A percentile compares a stretch with the other conserved stretches of the same genome.
Conservation (phyloP, 345 rosid species). For the Passiflora organensis region DNA sequence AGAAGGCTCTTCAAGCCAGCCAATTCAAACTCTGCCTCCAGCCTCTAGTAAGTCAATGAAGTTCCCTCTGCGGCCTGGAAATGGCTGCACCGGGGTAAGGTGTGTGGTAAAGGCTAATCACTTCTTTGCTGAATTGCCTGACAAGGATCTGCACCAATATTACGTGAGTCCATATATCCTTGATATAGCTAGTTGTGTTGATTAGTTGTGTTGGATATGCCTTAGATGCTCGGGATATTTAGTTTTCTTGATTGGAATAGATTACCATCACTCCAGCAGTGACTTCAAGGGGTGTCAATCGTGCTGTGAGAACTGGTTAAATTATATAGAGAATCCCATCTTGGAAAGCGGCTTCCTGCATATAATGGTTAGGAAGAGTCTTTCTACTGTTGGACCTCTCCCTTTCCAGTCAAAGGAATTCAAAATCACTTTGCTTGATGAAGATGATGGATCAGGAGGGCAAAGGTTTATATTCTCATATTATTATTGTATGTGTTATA, state of each 20-base stretch:
- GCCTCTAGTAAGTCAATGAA: conserved; percentile 69
- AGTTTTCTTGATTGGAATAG: conserved; percentile 24
- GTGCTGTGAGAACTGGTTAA: conserved; percentile 74
- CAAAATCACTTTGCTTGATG: conserved; percentile 61
- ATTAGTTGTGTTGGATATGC: too few species aligned
- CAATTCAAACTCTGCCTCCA: conserved; percentile 51
- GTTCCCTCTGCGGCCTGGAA: conserved; percentile 85
- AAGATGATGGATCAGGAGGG: conserved; percentile 75
- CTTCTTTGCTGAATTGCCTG: conserved; percentile 82
- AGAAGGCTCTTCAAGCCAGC: conserved; percentile 50
- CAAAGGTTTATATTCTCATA: conserved; percentile 40
- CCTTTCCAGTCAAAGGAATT: conserved; percentile 79
- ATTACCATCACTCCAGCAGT: conserved; percentile 80
- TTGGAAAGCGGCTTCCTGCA: conserved; percentile 88
- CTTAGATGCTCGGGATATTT: too few species aligned
- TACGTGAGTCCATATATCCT: conserved; percentile 56
- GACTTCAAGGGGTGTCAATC: conserved; percentile 73
- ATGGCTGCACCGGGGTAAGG: conserved; percentile 48
- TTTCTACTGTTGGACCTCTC: conserved; percentile 88
- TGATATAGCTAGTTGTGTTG: background rate
- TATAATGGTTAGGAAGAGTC: conserved; percentile 93
- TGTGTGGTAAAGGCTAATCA: conserved; percentile 97
- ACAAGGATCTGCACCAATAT: conserved; percentile 93
- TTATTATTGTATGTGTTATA: background rate
- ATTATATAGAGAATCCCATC: conserved; percentile 62